Base-by-base conservation (phyloP, 306 rosid genomes). In the Cucumis melo region DNA sequence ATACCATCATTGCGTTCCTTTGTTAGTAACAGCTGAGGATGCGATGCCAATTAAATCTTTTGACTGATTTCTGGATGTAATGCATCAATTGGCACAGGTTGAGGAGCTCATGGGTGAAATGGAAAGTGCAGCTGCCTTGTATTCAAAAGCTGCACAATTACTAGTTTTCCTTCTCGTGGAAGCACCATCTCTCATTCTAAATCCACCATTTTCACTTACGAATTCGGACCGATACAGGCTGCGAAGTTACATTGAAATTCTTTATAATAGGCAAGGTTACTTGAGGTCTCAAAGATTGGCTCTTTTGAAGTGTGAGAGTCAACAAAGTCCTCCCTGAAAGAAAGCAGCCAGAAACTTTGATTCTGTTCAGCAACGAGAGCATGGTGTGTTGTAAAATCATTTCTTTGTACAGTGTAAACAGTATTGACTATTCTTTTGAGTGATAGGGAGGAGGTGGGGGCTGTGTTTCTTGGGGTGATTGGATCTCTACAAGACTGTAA, bases 131-230 rank as follows among this genome's bases (percentile, higher is more conserved):
- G 80, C 92, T 56, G 88, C 80, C 38, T 79, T 83, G 78, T 95
- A 95, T 83, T 80, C 93, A 23, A 95, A 89, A 81, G 96, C 98
- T 48, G 93, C 84, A 64, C 83, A 83, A 16, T 79, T 95, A 73
- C 68, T 95, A 78, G 81, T 82, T 59, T 95, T 92, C 81, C 99
- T 95, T 83, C 81, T 90, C 24, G 91, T 85, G 74, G 99, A 95
- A 85, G 99, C 97, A 75, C 96, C 93, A 46, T 92, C 98, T 42
- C 93, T 95, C 81, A 88, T 95, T 79, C 89, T 92, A 17, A 95
- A 92, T 64, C 99, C 98, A 2, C 98, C 98, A 3, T 91, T 95
- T 81, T 88, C 98, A 23, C 86, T 92, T 58, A 92, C 98, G 48
- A 95, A 81, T 79, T 84, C 99, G 0, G 98, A 90, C 82, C 90